These are phyloP conservation scores for Jamesozyma lodderae DNA, from an alignment of 805 yeast species.

Conservation along the genomic window DNA sequence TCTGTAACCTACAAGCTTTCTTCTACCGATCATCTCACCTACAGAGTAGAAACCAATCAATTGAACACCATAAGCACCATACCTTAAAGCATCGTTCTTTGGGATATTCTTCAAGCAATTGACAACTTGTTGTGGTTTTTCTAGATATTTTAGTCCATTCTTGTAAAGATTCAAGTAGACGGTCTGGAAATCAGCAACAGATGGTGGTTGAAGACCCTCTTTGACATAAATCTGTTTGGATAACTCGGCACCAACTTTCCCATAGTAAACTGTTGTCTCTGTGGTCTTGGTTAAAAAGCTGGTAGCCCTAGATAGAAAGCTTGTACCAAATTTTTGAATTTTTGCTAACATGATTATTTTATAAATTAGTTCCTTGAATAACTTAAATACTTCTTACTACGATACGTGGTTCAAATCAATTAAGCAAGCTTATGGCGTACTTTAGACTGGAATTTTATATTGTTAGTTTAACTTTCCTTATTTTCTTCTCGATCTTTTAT, in stretches of 20 bases:
- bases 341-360: conserved; percentile 20
- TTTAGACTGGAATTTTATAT: no score
- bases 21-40: conserved; percentile 95
- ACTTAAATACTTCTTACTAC: no score
- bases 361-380: not conserved
- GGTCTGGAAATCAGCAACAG: conserved; percentile 62
- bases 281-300: conserved; percentile 43
- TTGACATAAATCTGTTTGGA: conserved; percentile 65
- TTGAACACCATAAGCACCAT: conserved; percentile 72
- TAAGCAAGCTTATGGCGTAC: no score
- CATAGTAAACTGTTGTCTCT: conserved; percentile 57
- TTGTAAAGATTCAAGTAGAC: conserved; percentile 53
- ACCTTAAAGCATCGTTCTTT: conserved; percentile 47
- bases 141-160: conserved; percentile 35
- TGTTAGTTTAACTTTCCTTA: no score
- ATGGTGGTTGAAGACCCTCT: conserved; percentile 92
- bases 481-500: no score
- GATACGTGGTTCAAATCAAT: no score
- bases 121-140: conserved; percentile 54
- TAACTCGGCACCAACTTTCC: conserved; percentile 45
- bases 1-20: conserved; percentile 81
- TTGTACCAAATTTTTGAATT: conserved; percentile 21
- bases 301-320: conserved; percentile 22
- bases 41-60: conserved; percentile 83
- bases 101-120: conserved; percentile 32